These are phyloP conservation scores for Setaria viridis DNA, from an alignment of 202 grass and related monocot species.

Conservation along the genomic window DNA sequence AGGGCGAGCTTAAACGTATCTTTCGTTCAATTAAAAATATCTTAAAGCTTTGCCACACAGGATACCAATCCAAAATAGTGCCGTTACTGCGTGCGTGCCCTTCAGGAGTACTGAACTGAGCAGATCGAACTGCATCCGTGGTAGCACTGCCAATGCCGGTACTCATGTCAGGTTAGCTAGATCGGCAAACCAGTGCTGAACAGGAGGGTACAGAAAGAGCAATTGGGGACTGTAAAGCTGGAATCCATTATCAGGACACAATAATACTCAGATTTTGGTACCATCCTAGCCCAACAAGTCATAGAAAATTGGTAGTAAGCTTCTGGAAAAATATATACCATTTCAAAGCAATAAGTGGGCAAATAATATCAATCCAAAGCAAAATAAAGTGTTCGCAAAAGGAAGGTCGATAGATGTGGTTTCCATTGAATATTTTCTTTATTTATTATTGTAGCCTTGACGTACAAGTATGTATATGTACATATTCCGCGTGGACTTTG, in stretches of 20 bases:
- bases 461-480: background rate
- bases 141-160: background rate
- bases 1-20: background rate
- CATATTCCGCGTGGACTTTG: constrained; percentile 45
- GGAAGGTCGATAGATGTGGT: background rate
- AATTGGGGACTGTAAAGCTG: background rate
- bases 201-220: background rate
- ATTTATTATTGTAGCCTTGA: constrained; percentile 5
- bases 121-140: background rate
- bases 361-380: background rate
- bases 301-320: background rate
- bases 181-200: background rate
- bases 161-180: constrained; percentile 9
- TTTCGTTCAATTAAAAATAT: background rate
- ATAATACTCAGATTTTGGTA: background rate
- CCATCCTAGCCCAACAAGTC: background rate
- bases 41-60: background rate
- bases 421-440: background rate
- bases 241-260: background rate
- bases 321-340: background rate
- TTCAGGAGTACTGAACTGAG: background rate
- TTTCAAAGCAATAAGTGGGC: background rate
- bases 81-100: background rate
- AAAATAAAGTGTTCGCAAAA: background rate
- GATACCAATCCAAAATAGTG: background rate